Evolutionary conservation across 2,329 filamentous ascomycete genomes (phyloP), one percentile per base, ranked within the genome.

Genomic region (Emydomyces testavorans): DNA sequence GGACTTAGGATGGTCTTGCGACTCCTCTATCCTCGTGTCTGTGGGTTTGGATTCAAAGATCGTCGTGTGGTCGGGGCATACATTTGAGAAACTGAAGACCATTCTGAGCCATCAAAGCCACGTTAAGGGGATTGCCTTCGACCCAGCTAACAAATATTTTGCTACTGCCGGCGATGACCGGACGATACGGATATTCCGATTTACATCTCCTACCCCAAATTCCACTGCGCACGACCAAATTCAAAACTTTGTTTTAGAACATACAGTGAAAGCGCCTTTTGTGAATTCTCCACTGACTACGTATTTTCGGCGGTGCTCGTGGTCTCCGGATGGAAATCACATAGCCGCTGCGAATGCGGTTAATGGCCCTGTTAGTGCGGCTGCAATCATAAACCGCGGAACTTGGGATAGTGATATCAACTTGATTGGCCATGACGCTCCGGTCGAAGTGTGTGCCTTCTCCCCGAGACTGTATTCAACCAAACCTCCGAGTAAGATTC

Each of bases 111-210:
- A 98, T 66, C 87, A 94, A 64, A 95, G 88, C 64, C 93, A 96
- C 63, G 92, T 98, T 70, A 98, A 98, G 65, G 92, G 93, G 53
- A 93, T 98, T 59, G 94, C 90, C 0, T 98, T 98, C 62, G 92
- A 98, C 62, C 92, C 92, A 0, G 92, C 92, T 35, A 96, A 96
- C 71, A 98, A 96, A 64, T 98, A 94, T 72, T 98, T 98, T 66
- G 92, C 93, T 13, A 98, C 93, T 0, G 89, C 93, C 2, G 94
- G 88, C 68, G 92, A 98, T 64, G 92, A 98, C 65, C 81, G 92
- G 51, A 90, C 88, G 2, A 94, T 98, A 67, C 94, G 94, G 64
- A 86, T 98, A 58, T 96, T 94, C 67, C 81, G 89, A 50, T 98
- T 95, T 65, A 94, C 85, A 1, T 84, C 90, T 1, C 89, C 92